Conservation (phyloP, 805 yeast genomes). For the Metschnikowia drakensbergensis region DNA sequence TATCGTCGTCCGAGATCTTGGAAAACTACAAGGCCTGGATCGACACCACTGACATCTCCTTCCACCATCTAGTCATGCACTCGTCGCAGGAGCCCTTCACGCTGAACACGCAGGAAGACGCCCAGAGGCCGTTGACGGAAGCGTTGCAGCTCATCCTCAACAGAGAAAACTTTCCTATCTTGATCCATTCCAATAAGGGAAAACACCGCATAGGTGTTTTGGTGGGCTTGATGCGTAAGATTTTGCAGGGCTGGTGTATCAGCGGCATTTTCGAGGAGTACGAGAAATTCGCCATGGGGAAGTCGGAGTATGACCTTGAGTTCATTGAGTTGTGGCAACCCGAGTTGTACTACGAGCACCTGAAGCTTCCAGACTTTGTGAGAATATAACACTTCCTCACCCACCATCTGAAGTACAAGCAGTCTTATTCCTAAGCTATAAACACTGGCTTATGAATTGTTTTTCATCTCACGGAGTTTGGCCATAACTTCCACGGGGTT, state of each 20-base stretch:
- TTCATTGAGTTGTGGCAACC: constrained; percentile 83
- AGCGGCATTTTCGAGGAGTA: constrained; percentile 94
- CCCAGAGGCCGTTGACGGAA: constrained; percentile 46
- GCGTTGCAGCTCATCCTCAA: constrained; percentile 57
- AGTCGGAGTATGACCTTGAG: constrained; percentile 88
- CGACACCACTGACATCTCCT: constrained; percentile 43
- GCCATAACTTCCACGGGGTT: constrained; percentile 62
- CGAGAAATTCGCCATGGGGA: constrained; percentile 87
- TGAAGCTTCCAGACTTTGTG: constrained; percentile 63
- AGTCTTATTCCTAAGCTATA: no score
- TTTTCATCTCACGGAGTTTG: constrained; percentile 72
- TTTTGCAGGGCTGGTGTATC: constrained; percentile 88
- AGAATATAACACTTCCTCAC: constrained; percentile 21
- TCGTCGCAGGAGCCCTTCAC: constrained; percentile 76
- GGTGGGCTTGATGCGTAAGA: constrained; percentile 84
- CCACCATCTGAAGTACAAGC: no score
- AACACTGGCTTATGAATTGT: constrained; percentile 30
- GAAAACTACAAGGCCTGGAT: constrained; percentile 71
- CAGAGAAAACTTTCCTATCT: constrained; percentile 74
- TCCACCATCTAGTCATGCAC: constrained; percentile 61
- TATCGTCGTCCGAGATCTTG: constrained; percentile 51
- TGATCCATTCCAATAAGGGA: constrained; percentile 95
- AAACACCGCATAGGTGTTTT: constrained; percentile 92
- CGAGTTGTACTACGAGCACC: constrained; percentile 44
- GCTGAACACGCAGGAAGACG: constrained; percentile 40